Evolutionary conservation across 257 asterid genomes (phyloP), one percentile per base, ranked within the genome.

Genomic region (Verbena officinalis): DNA sequence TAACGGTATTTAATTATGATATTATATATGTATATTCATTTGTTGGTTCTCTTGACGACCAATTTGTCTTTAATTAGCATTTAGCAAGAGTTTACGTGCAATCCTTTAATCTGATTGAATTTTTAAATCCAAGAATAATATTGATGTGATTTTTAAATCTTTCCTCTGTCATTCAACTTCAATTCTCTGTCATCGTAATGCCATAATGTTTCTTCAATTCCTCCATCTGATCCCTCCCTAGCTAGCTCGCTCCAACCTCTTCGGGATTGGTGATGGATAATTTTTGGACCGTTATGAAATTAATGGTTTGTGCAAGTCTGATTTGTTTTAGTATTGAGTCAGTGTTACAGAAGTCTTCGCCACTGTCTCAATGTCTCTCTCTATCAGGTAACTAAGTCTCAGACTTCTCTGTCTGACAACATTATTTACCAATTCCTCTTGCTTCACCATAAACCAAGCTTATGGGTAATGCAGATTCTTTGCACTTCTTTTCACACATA

Each of bases 191-290:
- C n/a, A n/a, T n/a, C n/a, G n/a, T n/a, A n/a, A n/a, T n/a, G n/a
- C n/a, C n/a, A n/a, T n/a, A n/a, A n/a, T n/a, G n/a, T n/a, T n/a
- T n/a, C n/a, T n/a, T n/a, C n/a, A n/a, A n/a, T n/a, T n/a, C n/a
- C n/a, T n/a, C n/a, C n/a, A n/a, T n/a, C 4, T 17, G 40, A 42
- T 19, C n/a, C n/a, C 14, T 51, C 23, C 8, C n/a, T n/a, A n/a
- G n/a, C 23, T 5, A 49, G 9, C 13, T 61, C 34, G 15, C 21
- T 52, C 63, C 16, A 63, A 65, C 69, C 53, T 30, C 56, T 53
- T 75, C 52, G 86, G 83, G 85, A 82, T 74, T 72, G 78, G 73
- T 55, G 80, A 71, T 43, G 34, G 62, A 13, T 9, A 14, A 2
- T 30, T 52, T 55, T 54, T 77, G 68, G 73, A 68, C 36, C 45